Percentiles rank a stretch among this genome's conserved stretches.
phyloP scores from a whole-genome alignment of 352 stramenopile genomes.

The Globisporangium irregulare region DNA sequence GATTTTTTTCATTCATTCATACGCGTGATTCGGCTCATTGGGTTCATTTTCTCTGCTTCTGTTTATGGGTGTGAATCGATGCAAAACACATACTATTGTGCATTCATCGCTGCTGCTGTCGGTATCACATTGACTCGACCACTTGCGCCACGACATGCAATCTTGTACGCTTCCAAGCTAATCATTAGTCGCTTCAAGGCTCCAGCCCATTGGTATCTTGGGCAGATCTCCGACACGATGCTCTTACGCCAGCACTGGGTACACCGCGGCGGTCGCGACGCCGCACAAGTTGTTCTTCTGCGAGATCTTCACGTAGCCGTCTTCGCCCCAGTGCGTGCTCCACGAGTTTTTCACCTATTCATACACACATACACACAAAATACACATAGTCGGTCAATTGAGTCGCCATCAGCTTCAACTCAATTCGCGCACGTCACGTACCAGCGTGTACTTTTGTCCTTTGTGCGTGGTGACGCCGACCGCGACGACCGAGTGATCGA shows the following conservation, averaged over 20 bases:
- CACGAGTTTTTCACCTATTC: constrained; percentile 90
- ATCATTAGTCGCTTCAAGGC: not conserved
- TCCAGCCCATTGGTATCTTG: not conserved
- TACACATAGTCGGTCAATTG: not conserved
- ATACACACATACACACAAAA: not conserved
- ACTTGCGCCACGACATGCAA: not conserved
- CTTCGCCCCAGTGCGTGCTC: constrained; percentile 92
- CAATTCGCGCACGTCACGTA: not conserved
- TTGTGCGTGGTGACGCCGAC: constrained; percentile 88
- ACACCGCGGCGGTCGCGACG: constrained; percentile 88
- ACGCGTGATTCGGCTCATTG: not conserved
- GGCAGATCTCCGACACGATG: not conserved
- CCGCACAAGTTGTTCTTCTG: constrained; percentile 95
- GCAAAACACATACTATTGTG: not conserved
- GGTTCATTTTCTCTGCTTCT: not conserved
- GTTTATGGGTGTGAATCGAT: not conserved
- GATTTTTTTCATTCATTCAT: not conserved
- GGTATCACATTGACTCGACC: not conserved
- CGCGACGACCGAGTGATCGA: constrained; percentile 91
- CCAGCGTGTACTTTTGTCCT: constrained; percentile 91
- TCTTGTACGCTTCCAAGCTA: not conserved
- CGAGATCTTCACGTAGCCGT: constrained; percentile 91
- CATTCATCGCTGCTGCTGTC: not conserved
- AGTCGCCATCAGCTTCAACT: no score
- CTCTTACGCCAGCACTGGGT: constrained; percentile 60